Percentiles rank a stretch among this genome's conserved stretches.
These are phyloP conservation scores for Lipomyces anomalus DNA, from an alignment of 805 yeast species.

Conservation along the genomic window DNA sequence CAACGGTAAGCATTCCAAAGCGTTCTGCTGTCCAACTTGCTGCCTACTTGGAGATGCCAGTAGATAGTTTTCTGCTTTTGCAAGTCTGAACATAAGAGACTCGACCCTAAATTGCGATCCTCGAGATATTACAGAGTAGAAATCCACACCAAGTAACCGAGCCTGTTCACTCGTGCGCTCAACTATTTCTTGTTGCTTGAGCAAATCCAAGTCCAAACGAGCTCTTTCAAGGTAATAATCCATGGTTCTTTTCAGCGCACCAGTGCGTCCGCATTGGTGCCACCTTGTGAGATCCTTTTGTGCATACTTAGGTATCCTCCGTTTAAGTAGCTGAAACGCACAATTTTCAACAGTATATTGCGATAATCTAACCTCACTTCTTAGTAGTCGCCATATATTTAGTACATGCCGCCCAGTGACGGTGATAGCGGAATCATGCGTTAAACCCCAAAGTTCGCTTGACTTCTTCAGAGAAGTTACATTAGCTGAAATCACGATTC, in stretches of 20 bases:
- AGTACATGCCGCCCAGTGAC: slow-evolving; percentile 78
- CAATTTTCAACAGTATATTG: slow-evolving; percentile 75
- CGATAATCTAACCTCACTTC: slow-evolving; percentile 55
- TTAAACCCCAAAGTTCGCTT: slow-evolving; percentile 71
- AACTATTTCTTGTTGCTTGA: slow-evolving; percentile 60
- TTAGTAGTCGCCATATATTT: slow-evolving; percentile 76
- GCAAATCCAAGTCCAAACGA: slow-evolving; percentile 42
- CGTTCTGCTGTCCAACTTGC: slow-evolving; percentile 77
- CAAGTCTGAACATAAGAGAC: slow-evolving; percentile 66
- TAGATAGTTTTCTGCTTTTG: slow-evolving; percentile 69
- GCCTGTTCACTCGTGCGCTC: slow-evolving; percentile 72
- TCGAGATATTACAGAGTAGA: slow-evolving; percentile 75
- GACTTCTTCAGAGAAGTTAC: neutral
- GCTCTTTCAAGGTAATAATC: slow-evolving; percentile 45
- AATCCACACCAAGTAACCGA: slow-evolving; percentile 81
- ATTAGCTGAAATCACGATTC: slow-evolving; percentile 50
- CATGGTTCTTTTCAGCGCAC: slow-evolving; percentile 35
- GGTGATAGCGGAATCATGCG: slow-evolving; percentile 63
- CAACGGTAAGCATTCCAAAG: slow-evolving; percentile 81
- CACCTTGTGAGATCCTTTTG: slow-evolving; percentile 45
- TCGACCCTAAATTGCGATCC: slow-evolving; percentile 96
- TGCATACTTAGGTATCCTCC: slow-evolving; percentile 59
- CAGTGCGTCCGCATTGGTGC: slow-evolving; percentile 32
- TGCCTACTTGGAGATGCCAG: slow-evolving; percentile 71
- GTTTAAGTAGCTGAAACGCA: slow-evolving; percentile 60